A percentile compares a stretch with the other conserved stretches of the same genome.
Conservation (phyloP, 1,284 basidiomycete species). For the Pholiota adiposa region DNA sequence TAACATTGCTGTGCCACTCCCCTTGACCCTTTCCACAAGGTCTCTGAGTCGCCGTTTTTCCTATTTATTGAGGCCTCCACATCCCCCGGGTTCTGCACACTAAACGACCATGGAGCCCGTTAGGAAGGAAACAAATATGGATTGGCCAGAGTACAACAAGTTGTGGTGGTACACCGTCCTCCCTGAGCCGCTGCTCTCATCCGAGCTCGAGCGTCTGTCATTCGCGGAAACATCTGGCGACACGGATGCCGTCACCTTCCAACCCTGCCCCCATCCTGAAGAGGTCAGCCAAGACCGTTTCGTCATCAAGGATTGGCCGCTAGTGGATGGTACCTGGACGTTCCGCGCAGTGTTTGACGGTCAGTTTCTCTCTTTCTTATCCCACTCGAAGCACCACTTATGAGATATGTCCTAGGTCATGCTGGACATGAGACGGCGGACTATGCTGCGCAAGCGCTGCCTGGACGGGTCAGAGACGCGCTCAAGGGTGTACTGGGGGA, state of each 20-base stretch:
- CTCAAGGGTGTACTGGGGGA: conserved; percentile 41
- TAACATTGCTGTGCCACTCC: neutral
- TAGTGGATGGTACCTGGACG: conserved; percentile 57
- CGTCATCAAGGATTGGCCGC: conserved; percentile 54
- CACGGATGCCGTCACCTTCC: conserved; percentile 57
- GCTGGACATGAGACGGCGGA: conserved; percentile 64
- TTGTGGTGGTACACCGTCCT: conserved; percentile 62
- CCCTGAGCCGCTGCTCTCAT: conserved; percentile 47
- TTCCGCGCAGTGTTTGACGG: conserved; percentile 69
- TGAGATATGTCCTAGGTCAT: conserved; percentile 50
- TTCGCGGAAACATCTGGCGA: conserved; percentile 31
- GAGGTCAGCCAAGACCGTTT: conserved; percentile 55
- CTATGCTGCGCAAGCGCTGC: conserved; percentile 46
- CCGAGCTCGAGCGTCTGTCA: conserved; percentile 45
- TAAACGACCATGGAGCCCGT: conserved; percentile 5
- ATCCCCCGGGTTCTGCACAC: neutral
- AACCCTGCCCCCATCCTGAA: conserved; percentile 58
- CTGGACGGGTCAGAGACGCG: conserved; percentile 46
- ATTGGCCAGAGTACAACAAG: conserved; percentile 44
- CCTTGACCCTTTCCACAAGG: conserved; percentile 3
- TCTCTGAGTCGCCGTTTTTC: neutral
- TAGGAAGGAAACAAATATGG: conserved; percentile 55
- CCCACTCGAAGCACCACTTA: neutral
- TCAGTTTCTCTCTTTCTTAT: conserved; percentile 28
- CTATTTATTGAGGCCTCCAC: conserved; percentile 1